Base-by-base conservation (phyloP, 805 yeast species). In the Saturnispora ahearnii region DNA sequence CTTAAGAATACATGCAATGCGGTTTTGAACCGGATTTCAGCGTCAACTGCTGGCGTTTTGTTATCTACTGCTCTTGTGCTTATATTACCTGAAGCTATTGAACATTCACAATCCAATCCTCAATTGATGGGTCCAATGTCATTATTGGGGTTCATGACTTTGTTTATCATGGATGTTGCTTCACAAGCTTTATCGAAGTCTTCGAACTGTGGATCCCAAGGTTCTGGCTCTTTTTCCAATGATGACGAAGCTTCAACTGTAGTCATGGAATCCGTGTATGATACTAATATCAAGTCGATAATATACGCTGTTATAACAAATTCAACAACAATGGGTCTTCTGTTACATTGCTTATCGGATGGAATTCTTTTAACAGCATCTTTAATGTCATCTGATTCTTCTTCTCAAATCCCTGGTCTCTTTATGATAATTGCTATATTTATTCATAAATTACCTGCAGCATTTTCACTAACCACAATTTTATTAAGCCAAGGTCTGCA, bases 361-460 rank as follows among this genome's bases (percentile, higher is more conserved):
- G 95, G 95, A 1, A 68, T 85, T 6, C 82, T 88, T 0, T 66
- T 85, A 33, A 88, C 89, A 0, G 76, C 88, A 0, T 53, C 59
- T 2, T 10, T 55, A n/a, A 41, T 54, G 21, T 66, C 51, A 66
- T 50, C 58, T 64, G 24, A 42, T 12, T 6, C 63, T 74, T 34
- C 34, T 69, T 44, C 55, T 26, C 26, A 43, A 2, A 37, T 59
- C 11, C 51, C 52, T 28, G 56, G 63, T 5, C 49, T 60, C 3
- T 55, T 79, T 36, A 77, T 85, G 46, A 75, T 82, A 44, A 46
- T 80, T 11, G 81, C 87, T 11, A 76, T 85, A 29, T 70, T 84
- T 52, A 59, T 82, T 31, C 93, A 85, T 68, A 85, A 85, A 62
- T 68, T 84, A 5, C 93, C 93, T 0, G 82, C 91, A 0, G 73